Evolutionary conservation across 352 stramenopile genomes (phyloP), one percentile per base, ranked within the genome.

Genomic region (Phytophthora hybrid): DNA sequence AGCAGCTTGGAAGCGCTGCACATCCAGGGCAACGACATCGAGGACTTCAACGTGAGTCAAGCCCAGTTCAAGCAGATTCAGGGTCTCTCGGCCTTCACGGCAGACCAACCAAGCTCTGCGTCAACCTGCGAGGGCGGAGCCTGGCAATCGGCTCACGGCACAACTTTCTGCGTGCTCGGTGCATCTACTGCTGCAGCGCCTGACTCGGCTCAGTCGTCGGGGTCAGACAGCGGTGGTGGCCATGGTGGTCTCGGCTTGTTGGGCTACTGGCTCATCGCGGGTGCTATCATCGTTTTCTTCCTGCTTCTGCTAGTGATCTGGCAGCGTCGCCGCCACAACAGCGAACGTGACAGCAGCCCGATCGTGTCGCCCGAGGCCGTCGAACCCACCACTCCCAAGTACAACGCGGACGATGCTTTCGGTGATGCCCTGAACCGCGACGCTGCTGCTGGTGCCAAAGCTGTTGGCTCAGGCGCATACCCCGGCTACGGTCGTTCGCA

Each of bases 31-130:
- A 83, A 84, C 41, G 13, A 60, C 18, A 80, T 86, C 59, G 60
- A 47, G 14, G 68, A 84, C 59, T 84, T 79, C 49, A 88, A 85
- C 64, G 63, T 87, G 11, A 82, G 59, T 4, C 37, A 75, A 23
- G 29, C 46, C 0, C 61, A 78, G 26, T 87, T 83, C 53, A 51
- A 76, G 14, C 41, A 66, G 53, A 80, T 85, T 11, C 53, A 73
- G 52, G 59, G 31, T 2, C 73, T 87, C 14, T 58, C 51, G 14
- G 67, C 60, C 0, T 87, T 87, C 57, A 75, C 66, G 31, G 58
- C 76, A 5, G 78, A 87, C 31, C 59, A 63, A 11, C 65, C 77
- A 31, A 21, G 47, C 16, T 52, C 56, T 2, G 63, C 53, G 4
- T 74, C 77, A 4, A 73, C 75, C 9, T 87, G 77, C 47, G 34